Conservation (phyloP, 805 yeast genomes). For the Wickerhamiella parazyma region DNA sequence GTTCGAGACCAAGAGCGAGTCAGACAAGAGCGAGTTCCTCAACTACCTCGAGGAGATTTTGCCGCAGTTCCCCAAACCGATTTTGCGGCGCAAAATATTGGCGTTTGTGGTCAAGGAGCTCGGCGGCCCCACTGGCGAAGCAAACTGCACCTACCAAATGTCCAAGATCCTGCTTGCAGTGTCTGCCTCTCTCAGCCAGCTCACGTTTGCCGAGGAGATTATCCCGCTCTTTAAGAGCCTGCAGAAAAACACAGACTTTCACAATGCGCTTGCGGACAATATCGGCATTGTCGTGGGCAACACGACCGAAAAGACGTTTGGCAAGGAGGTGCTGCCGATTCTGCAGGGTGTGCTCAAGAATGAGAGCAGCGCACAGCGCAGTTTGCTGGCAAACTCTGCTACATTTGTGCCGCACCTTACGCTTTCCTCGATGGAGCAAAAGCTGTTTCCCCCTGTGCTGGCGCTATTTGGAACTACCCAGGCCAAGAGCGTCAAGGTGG, state of each 20-base stretch:
- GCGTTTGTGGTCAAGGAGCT: slow-evolving; percentile 48
- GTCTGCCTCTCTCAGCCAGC: slow-evolving; percentile 54
- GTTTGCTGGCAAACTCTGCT: slow-evolving; percentile 33
- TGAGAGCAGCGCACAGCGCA: slow-evolving; percentile 36
- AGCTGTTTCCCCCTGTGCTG: slow-evolving; percentile 59
- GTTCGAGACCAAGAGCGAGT: slow-evolving; percentile 54
- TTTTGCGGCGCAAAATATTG: slow-evolving; percentile 54
- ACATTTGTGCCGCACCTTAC: slow-evolving; percentile 38
- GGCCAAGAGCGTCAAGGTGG: slow-evolving; percentile 61
- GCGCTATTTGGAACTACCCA: slow-evolving; percentile 73
- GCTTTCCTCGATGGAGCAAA: slow-evolving; percentile 57
- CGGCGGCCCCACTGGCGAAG: slow-evolving; percentile 20
- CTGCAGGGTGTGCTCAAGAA: slow-evolving; percentile 26
- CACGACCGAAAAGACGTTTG: slow-evolving; percentile 40
- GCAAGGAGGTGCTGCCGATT: slow-evolving; percentile 34
- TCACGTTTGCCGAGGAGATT: slow-evolving; percentile 63
- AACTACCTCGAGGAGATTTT: slow-evolving; percentile 44
- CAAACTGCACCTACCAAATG: slow-evolving; percentile 16
- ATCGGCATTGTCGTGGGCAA: slow-evolving; percentile 35
- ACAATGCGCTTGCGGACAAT: slow-evolving; percentile 35
- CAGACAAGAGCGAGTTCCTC: slow-evolving; percentile 57
- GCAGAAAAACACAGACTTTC: slow-evolving; percentile 30
- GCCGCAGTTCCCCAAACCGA: slow-evolving; percentile 43
- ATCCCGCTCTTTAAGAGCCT: slow-evolving; percentile 34
- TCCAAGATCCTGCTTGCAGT: slow-evolving; percentile 26